Conservation (phyloP, 108 stramenopile species). For the Nitzschia sp. region DNA sequence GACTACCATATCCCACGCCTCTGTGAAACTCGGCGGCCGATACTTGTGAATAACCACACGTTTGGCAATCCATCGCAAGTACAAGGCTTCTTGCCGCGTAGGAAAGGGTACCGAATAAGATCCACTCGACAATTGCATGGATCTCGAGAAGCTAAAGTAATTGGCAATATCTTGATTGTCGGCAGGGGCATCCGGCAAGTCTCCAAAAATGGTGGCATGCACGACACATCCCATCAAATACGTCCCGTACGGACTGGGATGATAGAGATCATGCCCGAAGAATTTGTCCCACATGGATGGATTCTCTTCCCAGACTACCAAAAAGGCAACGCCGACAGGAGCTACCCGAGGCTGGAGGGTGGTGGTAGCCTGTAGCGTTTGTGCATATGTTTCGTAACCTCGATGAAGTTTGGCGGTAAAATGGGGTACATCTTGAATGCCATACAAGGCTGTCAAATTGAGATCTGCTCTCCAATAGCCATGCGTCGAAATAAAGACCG, state of each 20-base stretch:
- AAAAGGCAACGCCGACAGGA: conserved; percentile 50
- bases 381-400: conserved; percentile 41
- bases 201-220: conserved; percentile 41
- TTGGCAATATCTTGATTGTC: not conserved
- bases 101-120: conserved; percentile 19
- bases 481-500: conserved; percentile 39
- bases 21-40: not conserved
- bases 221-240: conserved; percentile 52
- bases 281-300: conserved; percentile 36
- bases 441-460: conserved; percentile 41
- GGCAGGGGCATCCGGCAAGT: conserved; percentile 38
- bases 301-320: conserved; percentile 53
- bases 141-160: not conserved
- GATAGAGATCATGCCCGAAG: conserved; percentile 39
- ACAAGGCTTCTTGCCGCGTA: conserved; percentile 32
- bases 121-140: conserved; percentile 13
- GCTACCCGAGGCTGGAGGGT: conserved; percentile 40
- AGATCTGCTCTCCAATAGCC: conserved; percentile 30
- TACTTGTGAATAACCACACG: conserved; percentile 33
- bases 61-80: conserved; percentile 43
- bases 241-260: conserved; percentile 44
- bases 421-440: conserved; percentile 33
- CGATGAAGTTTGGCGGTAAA: conserved; percentile 40
- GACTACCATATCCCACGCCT: not conserved
- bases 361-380: conserved; percentile 5